These are phyloP conservation scores for Backusella tuberculispora DNA, from an alignment of 192 early-diverging fungal genomes.

Conservation along the genomic window DNA sequence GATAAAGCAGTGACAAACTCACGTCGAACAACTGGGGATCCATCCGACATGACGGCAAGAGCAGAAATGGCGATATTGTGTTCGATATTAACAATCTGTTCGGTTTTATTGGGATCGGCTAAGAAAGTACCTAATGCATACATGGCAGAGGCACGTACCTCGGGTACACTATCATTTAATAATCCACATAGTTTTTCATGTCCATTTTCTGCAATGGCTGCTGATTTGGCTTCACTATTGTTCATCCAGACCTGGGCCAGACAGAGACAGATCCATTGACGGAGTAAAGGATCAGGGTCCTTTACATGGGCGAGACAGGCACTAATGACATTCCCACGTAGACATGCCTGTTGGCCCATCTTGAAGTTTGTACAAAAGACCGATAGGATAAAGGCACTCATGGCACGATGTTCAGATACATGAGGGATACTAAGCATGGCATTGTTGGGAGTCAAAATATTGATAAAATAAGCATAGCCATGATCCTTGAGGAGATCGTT, in stretches of 20 bases:
- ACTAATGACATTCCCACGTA: conserved; percentile 68
- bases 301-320: conserved; percentile 67
- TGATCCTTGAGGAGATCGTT: conserved; percentile 91
- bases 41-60: conserved; percentile 73
- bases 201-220: conserved; percentile 62
- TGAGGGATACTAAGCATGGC: conserved; percentile 67
- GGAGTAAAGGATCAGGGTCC: conserved; percentile 74
- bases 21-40: conserved; percentile 86
- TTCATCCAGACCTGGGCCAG: conserved; percentile 85
- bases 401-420: conserved; percentile 88
- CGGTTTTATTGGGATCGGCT: conserved; percentile 68
- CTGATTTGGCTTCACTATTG: conserved; percentile 71
- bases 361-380: conserved; percentile 89
- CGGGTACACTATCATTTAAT: conserved; percentile 71
- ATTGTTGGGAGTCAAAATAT: conserved; percentile 78
- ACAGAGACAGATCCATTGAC: conserved; percentile 92
- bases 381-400: conserved; percentile 92
- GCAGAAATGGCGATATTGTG: conserved; percentile 74
- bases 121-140: conserved; percentile 83
- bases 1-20: conserved; percentile 85
- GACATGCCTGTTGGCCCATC: conserved; percentile 83
- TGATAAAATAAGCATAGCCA: conserved; percentile 92
- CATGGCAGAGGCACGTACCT: conserved; percentile 83
- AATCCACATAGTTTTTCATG: conserved; percentile 65
- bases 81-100: conserved; percentile 71